These are phyloP conservation scores for Sanguinoderma infundibulare DNA, from an alignment of 1,284 basidiomycete genomes.

Conservation along the genomic window DNA sequence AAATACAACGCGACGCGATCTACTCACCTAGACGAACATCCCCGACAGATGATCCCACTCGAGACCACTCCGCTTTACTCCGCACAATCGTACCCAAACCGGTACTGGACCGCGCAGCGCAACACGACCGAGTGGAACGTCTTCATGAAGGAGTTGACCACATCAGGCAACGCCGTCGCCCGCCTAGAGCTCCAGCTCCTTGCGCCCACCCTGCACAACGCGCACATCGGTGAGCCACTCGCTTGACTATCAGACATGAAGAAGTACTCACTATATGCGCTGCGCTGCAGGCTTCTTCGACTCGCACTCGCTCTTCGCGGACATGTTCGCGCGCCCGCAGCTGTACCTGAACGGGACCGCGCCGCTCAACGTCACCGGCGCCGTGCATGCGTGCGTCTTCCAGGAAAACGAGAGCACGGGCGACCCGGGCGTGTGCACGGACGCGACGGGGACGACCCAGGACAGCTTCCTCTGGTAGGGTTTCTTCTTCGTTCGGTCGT, in stretches of 20 bases:
- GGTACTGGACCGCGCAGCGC: conserved; percentile 25
- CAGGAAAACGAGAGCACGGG: conserved; percentile 9
- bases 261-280: neutral
- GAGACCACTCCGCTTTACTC: conserved; percentile 37
- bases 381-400: conserved; percentile 6
- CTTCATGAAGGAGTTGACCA: conserved; percentile 39
- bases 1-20: no score
- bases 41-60: conserved; percentile 40
- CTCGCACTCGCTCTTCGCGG: conserved; percentile 53
- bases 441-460: conserved; percentile 44
- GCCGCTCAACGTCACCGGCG: conserved; percentile 55
- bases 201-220: conserved; percentile 34
- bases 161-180: conserved; percentile 37
- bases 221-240: conserved; percentile 37
- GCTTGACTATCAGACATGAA: neutral
- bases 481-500: no score
- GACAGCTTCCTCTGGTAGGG: conserved; percentile 56
- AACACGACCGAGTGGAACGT: conserved; percentile 30
- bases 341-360: conserved; percentile 60
- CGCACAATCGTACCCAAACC: conserved; percentile 32
- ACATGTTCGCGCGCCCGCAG: conserved; percentile 51
- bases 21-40: neutral
- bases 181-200: conserved; percentile 35
- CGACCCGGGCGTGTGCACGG: conserved; percentile 41
- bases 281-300: conserved; percentile 52